Percentiles rank a stretch among this genome's conserved stretches.
phyloP scores from a whole-genome alignment of 306 rosid species.

The Cicer cuneatum region DNA sequence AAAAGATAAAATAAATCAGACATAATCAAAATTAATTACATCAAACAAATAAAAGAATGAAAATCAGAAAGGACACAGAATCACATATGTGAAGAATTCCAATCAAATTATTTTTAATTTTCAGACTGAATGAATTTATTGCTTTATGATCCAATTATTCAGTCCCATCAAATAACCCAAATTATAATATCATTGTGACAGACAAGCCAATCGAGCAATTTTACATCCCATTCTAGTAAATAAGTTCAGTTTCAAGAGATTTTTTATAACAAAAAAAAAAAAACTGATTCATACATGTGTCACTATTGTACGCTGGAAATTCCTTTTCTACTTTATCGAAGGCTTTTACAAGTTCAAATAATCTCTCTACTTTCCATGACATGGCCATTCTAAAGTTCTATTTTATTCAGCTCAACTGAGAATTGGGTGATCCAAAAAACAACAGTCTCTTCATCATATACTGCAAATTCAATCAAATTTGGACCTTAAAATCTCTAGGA shows the following conservation, averaged over 20 bases:
- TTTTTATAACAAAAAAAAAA: background rate
- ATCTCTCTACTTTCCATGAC: background rate
- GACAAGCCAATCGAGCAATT: background rate
- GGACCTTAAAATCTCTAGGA: slow-evolving; percentile 2
- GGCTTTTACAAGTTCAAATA: background rate
- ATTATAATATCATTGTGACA: background rate
- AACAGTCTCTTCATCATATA: background rate
- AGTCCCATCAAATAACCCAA: slow-evolving; percentile 16
- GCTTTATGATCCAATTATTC: slow-evolving; percentile 7
- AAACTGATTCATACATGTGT: background rate
- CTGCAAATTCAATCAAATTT: slow-evolving; percentile 7
- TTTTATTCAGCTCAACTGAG: background rate
- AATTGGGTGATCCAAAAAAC: slow-evolving; percentile 18
- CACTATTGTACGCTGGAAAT: background rate
- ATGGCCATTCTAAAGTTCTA: background rate
- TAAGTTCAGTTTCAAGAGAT: background rate
- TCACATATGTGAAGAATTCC: slow-evolving; percentile 22
- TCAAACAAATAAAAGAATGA: slow-evolving; percentile 14
- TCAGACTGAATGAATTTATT: slow-evolving; percentile 18
- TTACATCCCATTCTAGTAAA: slow-evolving; percentile 10
- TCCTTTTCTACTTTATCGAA: slow-evolving; percentile 11
- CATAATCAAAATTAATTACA: slow-evolving; percentile 4
- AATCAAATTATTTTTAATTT: slow-evolving; percentile 18
- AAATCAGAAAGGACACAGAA: background rate
- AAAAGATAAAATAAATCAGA: slow-evolving; percentile 28